phyloP scores from a whole-genome alignment of 306 rosid genomes.

The Acacia melanoxylon region DNA sequence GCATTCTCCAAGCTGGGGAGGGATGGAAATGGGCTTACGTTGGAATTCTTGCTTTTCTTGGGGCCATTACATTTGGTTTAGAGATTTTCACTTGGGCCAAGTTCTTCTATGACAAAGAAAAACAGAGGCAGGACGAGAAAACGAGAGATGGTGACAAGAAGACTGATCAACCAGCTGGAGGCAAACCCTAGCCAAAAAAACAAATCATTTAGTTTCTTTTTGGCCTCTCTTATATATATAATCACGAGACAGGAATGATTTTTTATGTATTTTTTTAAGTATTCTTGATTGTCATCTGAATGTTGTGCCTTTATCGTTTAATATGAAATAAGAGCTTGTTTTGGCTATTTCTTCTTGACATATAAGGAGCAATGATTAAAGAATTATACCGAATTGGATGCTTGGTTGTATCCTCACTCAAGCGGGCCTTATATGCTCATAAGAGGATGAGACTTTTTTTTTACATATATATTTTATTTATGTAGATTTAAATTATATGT shows the following conservation, averaged over 20 bases:
- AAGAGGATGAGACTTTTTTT: too few relatives aligned
- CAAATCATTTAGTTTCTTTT: neutral
- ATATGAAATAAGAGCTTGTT: neutral
- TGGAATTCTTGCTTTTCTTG: constrained; percentile 52
- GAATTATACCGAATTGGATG: too few relatives aligned
- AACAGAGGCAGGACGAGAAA: neutral
- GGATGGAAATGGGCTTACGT: constrained; percentile 58
- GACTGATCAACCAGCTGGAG: neutral
- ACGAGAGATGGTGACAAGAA: too few relatives aligned
- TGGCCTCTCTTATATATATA: neutral
- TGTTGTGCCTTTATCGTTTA: neutral
- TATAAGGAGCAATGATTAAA: too few relatives aligned
- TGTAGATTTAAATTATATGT: too few relatives aligned
- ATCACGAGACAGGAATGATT: neutral
- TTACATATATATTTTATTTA: too few relatives aligned
- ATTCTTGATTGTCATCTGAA: neutral
- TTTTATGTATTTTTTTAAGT: neutral
- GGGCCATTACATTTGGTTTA: constrained; percentile 29
- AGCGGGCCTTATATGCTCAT: too few relatives aligned
- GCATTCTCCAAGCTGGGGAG: constrained; percentile 48
- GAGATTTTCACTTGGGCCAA: constrained; percentile 61
- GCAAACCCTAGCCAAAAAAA: neutral
- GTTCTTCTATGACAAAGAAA: constrained; percentile 8
- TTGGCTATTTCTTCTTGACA: neutral
- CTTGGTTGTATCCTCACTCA: too few relatives aligned